phyloP scores from a whole-genome alignment of 2,329 filamentous ascomycete genomes.

The Aspergillus phoenicis region DNA sequence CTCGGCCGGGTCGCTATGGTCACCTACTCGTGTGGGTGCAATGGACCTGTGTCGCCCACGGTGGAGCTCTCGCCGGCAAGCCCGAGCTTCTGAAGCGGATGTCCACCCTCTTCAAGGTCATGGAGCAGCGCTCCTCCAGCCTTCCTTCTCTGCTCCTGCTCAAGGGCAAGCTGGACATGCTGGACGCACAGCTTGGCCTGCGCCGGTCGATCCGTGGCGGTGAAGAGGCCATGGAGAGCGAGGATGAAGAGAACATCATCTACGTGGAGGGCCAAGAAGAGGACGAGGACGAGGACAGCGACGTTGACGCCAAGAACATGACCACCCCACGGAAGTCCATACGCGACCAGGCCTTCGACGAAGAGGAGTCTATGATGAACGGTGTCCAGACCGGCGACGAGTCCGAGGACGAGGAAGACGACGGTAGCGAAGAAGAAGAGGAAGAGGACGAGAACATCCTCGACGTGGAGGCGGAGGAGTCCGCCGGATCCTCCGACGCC shows the following conservation, averaged over 20 bases:
- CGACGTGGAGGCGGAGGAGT: constrained; percentile 49
- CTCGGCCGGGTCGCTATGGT: constrained; percentile 83
- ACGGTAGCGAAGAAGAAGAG: constrained; percentile 59
- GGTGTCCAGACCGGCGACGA: constrained; percentile 43
- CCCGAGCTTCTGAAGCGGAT: constrained; percentile 80
- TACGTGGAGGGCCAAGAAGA: constrained; percentile 84
- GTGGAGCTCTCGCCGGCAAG: constrained; percentile 84
- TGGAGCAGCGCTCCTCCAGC: constrained; percentile 81
- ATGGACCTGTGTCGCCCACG: constrained; percentile 89
- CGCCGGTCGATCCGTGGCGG: constrained; percentile 67
- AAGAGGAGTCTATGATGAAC: constrained; percentile 47
- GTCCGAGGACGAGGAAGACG: constrained; percentile 54
- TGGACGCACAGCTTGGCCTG: constrained; percentile 84
- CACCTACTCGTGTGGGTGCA: constrained; percentile 94
- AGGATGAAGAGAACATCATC: constrained; percentile 73
- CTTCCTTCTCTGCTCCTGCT: constrained; percentile 80
- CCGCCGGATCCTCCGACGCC: constrained; percentile 44
- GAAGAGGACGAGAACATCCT: constrained; percentile 46
- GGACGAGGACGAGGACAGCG: constrained; percentile 47
- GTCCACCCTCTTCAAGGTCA: constrained; percentile 77
- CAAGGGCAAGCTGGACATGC: constrained; percentile 93
- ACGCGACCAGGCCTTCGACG: constrained; percentile 42
- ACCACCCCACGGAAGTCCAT: constrained; percentile 39
- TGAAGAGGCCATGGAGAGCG: constrained; percentile 42
- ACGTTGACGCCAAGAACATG: constrained; percentile 31